Evolutionary conservation across 1,284 basidiomycete species (phyloP), one percentile per base, ranked within the genome.

Genomic region (Microbotryum silenes-acaulis): DNA sequence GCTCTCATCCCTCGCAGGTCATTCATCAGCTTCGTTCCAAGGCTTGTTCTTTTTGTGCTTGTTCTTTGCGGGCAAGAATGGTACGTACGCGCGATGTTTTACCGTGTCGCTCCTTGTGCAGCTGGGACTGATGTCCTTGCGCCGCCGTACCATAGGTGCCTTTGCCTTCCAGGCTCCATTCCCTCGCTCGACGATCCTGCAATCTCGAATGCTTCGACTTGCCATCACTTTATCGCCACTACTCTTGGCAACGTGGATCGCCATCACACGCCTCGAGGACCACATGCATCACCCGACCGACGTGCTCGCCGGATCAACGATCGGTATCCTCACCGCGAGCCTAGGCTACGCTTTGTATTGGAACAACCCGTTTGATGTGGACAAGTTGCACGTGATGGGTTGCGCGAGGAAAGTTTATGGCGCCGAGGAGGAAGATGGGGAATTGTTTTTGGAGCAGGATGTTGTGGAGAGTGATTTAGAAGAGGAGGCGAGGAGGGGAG

Each of bases 1-100:
- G 77, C 31, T 85, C 83, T 0, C n/a, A n/a, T 85, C 85, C 69
- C 84, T 83, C 7, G 84, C 83, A 21, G 85, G 85, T 3, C 85
- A 87, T 72, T 84, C 84, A 0, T 84, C 85, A 1, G 81, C 81
- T 2, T 82, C 82, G 2, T 85, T 83, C 69, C 78, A 80, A 18
- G 84, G 83, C 29, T 84, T 86, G 81, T 78, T 80, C 44, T 83
- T 85, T 68, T 71, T 85, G 18, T 78, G 81, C 5, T 77, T 87
- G 6, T 85, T 81, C 76, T 72, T 86, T 9, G 83, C 83, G 10
- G 82, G 83, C 18, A 80, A 83, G 70, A 85, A 68, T 44, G 61
- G 67, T 54, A 27, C 27, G 27, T 27, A 27, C 25, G 25, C 25
- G 25, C 25, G 25, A 25, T 25, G 3, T 25, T 25, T 4, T 25